Evolutionary conservation across 495 filamentous ascomycete genomes (phyloP), one percentile per base, ranked within the genome.

Genomic region (Penicillium bialowiezense): DNA sequence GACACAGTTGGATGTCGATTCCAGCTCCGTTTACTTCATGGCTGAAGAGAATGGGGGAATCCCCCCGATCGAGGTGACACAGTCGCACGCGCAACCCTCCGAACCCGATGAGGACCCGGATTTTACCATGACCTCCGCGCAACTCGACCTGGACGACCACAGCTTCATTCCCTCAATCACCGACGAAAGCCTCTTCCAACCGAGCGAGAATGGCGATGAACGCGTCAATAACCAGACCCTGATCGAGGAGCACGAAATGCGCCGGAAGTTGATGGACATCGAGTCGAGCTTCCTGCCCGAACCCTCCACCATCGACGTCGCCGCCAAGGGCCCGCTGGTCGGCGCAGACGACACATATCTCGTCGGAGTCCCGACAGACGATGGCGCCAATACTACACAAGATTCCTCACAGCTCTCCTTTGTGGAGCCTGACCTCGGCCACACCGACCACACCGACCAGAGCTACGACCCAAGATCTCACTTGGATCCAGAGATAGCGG

Each of bases 231-330:
- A 75, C 21, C 70, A 77, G 50, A 79, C 76, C 1, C 60, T 74
- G 8, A 60, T 86, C 35, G 79, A 85, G 57, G 85, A 88, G 63
- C 73, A 69, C 26, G 83, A 85, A 53, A 87, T 88, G 81, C 74
- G 77, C 42, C 74, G 73, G 46, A 86, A 88, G 62, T 62, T 95
- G 48, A 85, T 88, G 72, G 90, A 95, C 60, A 81, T 93, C 50
- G 91, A 96, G 63, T 95, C 90, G 7, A 95, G 88, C 59, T 95
- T 95, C 54, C 43, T 91, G 32, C 77, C 76, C 0, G 74, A 77
- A 21, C 62, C 74, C 3, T 80, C 77, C 1, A 74, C 72, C 1
- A 71, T 76, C 21, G 67, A 75, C 29, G 57, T 72, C 40, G 64
- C 65, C 29, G 41, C 57, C 19, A 39, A 51, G 10, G 59, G 64